Evolutionary conservation across 2,329 filamentous ascomycete genomes (phyloP).

Genomic region (Diplodia sapinea): DNA sequence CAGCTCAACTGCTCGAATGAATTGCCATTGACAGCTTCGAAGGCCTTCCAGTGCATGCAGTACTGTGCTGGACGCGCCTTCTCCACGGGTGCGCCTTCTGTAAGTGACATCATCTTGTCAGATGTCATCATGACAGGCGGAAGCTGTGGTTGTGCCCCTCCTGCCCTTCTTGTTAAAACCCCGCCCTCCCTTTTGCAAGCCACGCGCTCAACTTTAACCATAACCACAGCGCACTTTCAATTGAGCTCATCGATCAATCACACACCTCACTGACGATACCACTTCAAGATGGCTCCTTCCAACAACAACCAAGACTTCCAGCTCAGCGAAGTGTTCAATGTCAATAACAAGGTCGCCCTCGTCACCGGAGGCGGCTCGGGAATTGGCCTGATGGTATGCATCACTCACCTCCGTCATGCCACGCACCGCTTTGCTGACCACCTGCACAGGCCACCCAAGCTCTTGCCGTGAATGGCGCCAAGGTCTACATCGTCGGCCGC

Average conservation of each 20-base stretch:
- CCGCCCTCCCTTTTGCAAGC: not conserved
- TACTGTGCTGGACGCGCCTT: not conserved
- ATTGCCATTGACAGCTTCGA: not conserved
- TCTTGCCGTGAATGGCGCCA: slow-evolving; percentile 54
- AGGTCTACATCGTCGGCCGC: slow-evolving; percentile 57
- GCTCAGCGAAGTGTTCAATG: slow-evolving; percentile 45
- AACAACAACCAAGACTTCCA: slow-evolving; percentile 44
- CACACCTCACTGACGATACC: slow-evolving; percentile 13
- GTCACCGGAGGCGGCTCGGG: slow-evolving; percentile 55
- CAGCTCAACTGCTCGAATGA: not conserved
- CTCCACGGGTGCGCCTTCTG: not conserved
- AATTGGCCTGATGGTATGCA: slow-evolving; percentile 52
- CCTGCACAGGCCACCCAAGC: slow-evolving; percentile 46
- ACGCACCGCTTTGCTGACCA: not conserved
- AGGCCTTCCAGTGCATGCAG: not conserved
- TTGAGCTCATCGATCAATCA: no score
- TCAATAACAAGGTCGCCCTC: slow-evolving; percentile 50
- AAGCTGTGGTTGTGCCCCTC: not conserved
- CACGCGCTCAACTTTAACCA: not conserved
- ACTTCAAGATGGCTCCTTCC: slow-evolving; percentile 40
- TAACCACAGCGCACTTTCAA: not conserved
- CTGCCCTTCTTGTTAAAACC: not conserved
- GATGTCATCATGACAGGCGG: slow-evolving; percentile 12
- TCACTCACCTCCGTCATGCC: slow-evolving; percentile 1
- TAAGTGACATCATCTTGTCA: slow-evolving; percentile 27